phyloP scores from a whole-genome alignment of 1,284 basidiomycete genomes.

The Exobasidium cylindrosporum region DNA sequence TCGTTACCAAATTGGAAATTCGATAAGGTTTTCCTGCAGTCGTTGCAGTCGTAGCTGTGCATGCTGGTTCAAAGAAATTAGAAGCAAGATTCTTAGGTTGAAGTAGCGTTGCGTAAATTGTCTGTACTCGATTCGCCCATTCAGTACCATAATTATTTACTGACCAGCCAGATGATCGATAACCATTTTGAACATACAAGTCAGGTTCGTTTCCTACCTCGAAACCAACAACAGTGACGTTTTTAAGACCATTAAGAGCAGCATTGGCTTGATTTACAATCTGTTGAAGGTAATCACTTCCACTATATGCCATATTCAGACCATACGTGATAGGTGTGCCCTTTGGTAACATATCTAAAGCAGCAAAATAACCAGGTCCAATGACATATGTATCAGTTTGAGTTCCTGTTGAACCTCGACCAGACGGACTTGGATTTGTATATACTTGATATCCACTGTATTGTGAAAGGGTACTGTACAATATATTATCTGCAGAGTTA shows the following conservation, averaged over 20 bases:
- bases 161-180: constrained; percentile 24
- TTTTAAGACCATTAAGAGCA: constrained; percentile 21
- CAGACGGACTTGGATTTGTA: constrained; percentile 26
- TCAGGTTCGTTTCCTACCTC: constrained; percentile 47
- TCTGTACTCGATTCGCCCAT: constrained; percentile 27
- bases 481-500: constrained; percentile 37
- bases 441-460: constrained; percentile 15
- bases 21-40: constrained; percentile 33
- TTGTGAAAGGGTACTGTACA: constrained; percentile 18
- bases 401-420: constrained; percentile 16
- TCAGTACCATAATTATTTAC: constrained; percentile 29
- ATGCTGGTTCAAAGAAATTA: constrained; percentile 41
- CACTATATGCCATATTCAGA: constrained; percentile 36
- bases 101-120: constrained; percentile 30
- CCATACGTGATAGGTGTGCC: constrained; percentile 42
- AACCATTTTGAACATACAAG: constrained; percentile 32
- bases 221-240: constrained; percentile 28
- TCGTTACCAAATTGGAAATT: constrained; percentile 35
- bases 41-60: constrained; percentile 42
- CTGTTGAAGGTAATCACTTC: constrained; percentile 23
- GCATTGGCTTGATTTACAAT: constrained; percentile 28
- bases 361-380: constrained; percentile 33
- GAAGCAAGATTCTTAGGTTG: constrained; percentile 21
- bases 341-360: constrained; percentile 24
- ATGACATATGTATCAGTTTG: constrained; percentile 24